Base-by-base conservation (phyloP, 164 flowering plant genomes). In the Vitis riparia region DNA sequence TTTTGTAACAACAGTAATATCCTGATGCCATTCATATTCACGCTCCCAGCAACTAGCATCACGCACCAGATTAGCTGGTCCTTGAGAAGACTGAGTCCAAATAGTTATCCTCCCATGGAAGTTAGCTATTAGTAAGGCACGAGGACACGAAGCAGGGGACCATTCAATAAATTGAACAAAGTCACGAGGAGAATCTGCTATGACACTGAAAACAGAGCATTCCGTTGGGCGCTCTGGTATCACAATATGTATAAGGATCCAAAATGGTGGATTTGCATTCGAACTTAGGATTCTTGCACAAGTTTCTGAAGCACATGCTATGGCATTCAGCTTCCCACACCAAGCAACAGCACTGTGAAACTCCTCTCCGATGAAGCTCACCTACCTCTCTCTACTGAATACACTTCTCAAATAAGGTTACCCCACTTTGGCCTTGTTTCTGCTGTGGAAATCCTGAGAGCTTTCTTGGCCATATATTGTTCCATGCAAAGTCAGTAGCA, bases 241-340 rank as follows among this genome's bases (percentile, higher is more conserved):
- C 66, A 95, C 87, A 73, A 95, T 85, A 78, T 95, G 97, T 73
- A 95, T 93, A 19, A 98, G 99, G 65, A 95, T 95, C 99, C 99
- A 95, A 82, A 95, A 95, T 69, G 99, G 99, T 27, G 94, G 86
- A 65, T 87, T 92, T 63, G 93, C 87, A 75, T 71, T 86, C n/a
- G 97, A 95, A 80, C 99, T 93, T 64, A 98, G 99, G 73, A 95
- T 93, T 75, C 99, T 89, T 9, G 99, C 99, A 85, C 99, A 95
- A 30, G 99, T 95, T 77, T 95, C 99, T 1, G 99, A 90, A 48
- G 99, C 98, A 83, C 99, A 95, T 51, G 99, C 99, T 57, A 95
- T 85, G 14, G 92, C 86, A 82, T 95, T 95, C 70, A 93, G 78
- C 84, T 86, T 95, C 62, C 93, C 94, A 71, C 98, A 93, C 98